A percentile compares a stretch with the other conserved stretches of the same genome.
These are phyloP conservation scores for Pythium folliculosum DNA, from an alignment of 352 stramenopile genomes.

Conservation along the genomic window DNA sequence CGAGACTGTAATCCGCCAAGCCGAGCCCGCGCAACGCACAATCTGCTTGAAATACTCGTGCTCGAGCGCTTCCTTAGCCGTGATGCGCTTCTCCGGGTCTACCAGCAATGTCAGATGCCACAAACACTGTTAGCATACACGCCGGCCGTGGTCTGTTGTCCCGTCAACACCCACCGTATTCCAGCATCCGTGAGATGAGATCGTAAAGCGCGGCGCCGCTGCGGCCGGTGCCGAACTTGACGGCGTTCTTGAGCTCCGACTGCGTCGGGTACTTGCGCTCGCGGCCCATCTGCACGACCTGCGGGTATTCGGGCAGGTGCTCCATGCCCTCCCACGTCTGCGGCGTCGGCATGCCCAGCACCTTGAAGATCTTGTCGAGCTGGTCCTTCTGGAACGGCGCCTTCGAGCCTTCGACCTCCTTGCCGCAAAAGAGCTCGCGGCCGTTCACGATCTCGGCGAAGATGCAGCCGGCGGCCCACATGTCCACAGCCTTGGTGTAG, in stretches of 20 bases:
- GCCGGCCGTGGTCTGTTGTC: not conserved
- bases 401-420: constrained; percentile 87
- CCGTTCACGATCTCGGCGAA: constrained; percentile 93
- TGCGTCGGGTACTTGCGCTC: constrained; percentile 84
- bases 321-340: constrained; percentile 86
- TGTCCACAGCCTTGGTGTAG: constrained; percentile 95
- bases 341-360: constrained; percentile 85
- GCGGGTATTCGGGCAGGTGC: constrained; percentile 78
- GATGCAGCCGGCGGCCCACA: constrained; percentile 97
- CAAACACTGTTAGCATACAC: not conserved
- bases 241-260: constrained; percentile 83
- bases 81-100: constrained; percentile 69
- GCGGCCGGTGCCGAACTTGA: constrained; percentile 80
- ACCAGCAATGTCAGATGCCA: not conserved
- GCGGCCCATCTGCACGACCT: constrained; percentile 83
- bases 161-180: constrained; percentile 58
- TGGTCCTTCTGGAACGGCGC: constrained; percentile 91
- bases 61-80: constrained; percentile 88
- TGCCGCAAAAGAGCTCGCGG: constrained; percentile 85
- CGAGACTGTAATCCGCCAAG: not conserved
- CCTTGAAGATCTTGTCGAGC: constrained; percentile 90
- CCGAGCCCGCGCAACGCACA: constrained; percentile 37
- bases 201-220: constrained; percentile 76
- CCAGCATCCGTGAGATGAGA: constrained; percentile 72
- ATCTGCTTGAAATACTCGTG: constrained; percentile 94